Evolutionary conservation across 148 eudicot species (phyloP).

Genomic region (Vaccinium vitisidaea): DNA sequence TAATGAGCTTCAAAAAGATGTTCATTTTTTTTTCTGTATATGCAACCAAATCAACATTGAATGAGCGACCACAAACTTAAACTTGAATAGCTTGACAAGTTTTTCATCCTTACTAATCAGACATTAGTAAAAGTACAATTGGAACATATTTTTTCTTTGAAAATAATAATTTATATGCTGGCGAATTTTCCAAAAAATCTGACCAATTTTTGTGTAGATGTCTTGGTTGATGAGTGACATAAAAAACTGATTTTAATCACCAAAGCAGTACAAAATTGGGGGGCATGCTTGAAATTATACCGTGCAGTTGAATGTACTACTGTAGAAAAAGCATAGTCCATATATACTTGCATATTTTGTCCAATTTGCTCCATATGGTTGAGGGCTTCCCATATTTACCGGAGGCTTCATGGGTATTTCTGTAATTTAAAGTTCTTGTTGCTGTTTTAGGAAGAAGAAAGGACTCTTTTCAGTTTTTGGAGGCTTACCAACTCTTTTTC

Average conservation of each 20-base stretch:
- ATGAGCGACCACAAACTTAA: neutral
- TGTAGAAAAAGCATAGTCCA: neutral
- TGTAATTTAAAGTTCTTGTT: neutral
- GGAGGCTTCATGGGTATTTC: neutral
- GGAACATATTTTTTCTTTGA: neutral
- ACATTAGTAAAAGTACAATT: neutral
- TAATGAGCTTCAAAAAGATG: neutral
- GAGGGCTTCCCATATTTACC: neutral
- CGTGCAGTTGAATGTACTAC: neutral
- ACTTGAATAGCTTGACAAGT: neutral
- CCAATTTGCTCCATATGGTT: neutral
- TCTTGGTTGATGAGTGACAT: neutral
- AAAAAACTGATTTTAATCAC: neutral
- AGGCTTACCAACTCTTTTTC: constrained; percentile 3
- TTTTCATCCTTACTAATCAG: neutral
- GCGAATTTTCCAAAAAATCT: neutral
- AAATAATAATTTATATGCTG: no score
- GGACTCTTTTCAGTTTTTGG: constrained; percentile 15
- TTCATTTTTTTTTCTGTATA: neutral
- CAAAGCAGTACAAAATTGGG: neutral
- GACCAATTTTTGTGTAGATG: neutral
- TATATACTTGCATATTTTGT: neutral
- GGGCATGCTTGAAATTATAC: neutral
- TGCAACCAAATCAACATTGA: neutral
- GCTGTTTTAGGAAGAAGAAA: constrained; percentile 5